Evolutionary conservation across 2,329 filamentous ascomycete genomes (phyloP).

Genomic region (Ustulina deusta): DNA sequence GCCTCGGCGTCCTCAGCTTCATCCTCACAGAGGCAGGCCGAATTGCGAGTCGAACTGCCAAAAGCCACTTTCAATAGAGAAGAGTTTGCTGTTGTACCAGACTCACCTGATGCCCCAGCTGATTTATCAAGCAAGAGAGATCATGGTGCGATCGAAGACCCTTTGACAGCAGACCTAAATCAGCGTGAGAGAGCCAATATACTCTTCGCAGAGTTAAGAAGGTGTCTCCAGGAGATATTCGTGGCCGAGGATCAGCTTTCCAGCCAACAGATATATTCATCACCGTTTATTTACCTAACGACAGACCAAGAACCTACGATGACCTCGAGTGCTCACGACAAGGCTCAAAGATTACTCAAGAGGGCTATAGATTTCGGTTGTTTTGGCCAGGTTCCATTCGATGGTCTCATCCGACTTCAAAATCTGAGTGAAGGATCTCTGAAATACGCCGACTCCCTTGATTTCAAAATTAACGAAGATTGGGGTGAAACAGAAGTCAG

Average conservation of each 20-base stretch:
- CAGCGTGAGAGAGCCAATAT: constrained; percentile 85
- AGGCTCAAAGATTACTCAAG: constrained; percentile 78
- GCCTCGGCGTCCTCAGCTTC: constrained; percentile 29
- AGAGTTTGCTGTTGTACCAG: constrained; percentile 64
- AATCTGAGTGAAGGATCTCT: constrained; percentile 82
- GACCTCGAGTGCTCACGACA: constrained; percentile 74
- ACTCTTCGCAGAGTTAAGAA: constrained; percentile 76
- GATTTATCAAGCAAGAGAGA: constrained; percentile 67
- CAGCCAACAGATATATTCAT: constrained; percentile 66
- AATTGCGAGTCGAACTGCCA: constrained; percentile 63
- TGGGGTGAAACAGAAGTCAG: constrained; percentile 76
- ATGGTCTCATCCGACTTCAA: constrained; percentile 80
- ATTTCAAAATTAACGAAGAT: constrained; percentile 75
- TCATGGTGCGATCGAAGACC: constrained; percentile 65
- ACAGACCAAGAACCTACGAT: constrained; percentile 75
- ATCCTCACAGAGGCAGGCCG: constrained; percentile 42
- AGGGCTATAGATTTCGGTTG: constrained; percentile 77
- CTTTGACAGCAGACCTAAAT: constrained; percentile 74
- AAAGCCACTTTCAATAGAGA: constrained; percentile 60
- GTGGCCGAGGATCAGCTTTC: constrained; percentile 78
- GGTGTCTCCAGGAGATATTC: constrained; percentile 78
- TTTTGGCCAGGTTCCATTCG: constrained; percentile 77
- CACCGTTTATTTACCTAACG: constrained; percentile 65
- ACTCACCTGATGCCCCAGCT: constrained; percentile 60
- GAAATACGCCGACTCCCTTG: constrained; percentile 72